These are phyloP conservation scores for Gardenia jasminoides DNA, from an alignment of 257 asterid genomes.

Conservation along the genomic window DNA sequence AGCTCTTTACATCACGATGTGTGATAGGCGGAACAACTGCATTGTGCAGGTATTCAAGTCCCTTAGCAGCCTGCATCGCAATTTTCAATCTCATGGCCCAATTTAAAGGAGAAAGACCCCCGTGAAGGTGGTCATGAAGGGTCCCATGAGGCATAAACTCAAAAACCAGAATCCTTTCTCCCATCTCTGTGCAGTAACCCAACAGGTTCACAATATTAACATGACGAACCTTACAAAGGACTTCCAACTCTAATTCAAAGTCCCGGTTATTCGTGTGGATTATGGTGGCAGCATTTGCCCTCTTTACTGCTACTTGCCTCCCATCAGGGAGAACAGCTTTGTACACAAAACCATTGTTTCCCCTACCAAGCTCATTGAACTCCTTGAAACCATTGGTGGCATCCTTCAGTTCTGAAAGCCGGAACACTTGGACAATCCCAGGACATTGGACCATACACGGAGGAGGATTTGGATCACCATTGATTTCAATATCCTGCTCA, in stretches of 20 bases:
- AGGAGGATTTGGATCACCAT: slow-evolving; percentile 40
- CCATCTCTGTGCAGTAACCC: slow-evolving; percentile 96
- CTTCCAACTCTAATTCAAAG: slow-evolving; percentile 78
- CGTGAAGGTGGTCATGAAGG: slow-evolving; percentile 91
- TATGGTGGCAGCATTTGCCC: slow-evolving; percentile 96
- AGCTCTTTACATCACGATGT: slow-evolving; percentile 80
- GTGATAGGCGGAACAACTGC: slow-evolving; percentile 75
- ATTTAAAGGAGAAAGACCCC: slow-evolving; percentile 66
- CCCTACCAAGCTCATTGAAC: slow-evolving; percentile 91
- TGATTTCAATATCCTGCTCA: slow-evolving; percentile 32
- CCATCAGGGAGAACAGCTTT: slow-evolving; percentile 81
- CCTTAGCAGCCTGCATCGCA: slow-evolving; percentile 82
- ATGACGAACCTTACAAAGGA: slow-evolving; percentile 78
- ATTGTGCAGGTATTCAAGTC: slow-evolving; percentile 75
- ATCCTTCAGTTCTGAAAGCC: slow-evolving; percentile 87
- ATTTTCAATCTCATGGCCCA: slow-evolving; percentile 78
- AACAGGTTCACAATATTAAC: slow-evolving; percentile 72
- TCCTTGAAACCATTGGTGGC: slow-evolving; percentile 95
- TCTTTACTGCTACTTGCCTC: slow-evolving; percentile 84
- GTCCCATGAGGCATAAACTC: slow-evolving; percentile 95
- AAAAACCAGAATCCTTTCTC: slow-evolving; percentile 83
- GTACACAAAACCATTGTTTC: slow-evolving; percentile 91
- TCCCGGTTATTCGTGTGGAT: slow-evolving; percentile 80
- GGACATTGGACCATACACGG: slow-evolving; percentile 56
- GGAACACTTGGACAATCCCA: slow-evolving; percentile 73